Evolutionary conservation across 2,329 filamentous ascomycete genomes (phyloP).

Genomic region (Aureobasidium melanogenum): DNA sequence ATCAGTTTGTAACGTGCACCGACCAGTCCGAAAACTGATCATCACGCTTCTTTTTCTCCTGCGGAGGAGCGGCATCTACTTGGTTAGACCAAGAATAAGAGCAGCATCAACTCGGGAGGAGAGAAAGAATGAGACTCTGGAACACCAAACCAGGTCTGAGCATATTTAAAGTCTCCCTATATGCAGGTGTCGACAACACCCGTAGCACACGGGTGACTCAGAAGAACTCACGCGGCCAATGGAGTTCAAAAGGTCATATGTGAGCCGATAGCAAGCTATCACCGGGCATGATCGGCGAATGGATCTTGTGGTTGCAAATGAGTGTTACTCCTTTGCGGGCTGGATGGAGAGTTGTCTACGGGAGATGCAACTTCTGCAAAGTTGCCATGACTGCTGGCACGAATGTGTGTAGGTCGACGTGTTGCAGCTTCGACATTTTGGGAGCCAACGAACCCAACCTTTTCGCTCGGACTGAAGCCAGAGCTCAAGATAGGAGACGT

Average conservation of each 20-base stretch:
- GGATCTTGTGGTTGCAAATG: slow-evolving; percentile 26
- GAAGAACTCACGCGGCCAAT: slow-evolving; percentile 27
- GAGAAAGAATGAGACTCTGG: slow-evolving; percentile 14
- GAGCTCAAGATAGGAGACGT: slow-evolving; percentile 23
- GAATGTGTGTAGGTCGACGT: slow-evolving; percentile 34
- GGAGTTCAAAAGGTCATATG: slow-evolving; percentile 37
- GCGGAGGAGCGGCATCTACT: slow-evolving; percentile 27
- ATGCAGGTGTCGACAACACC: slow-evolving; percentile 19
- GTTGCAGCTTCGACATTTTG: slow-evolving; percentile 33
- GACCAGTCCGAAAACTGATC: slow-evolving; percentile 25
- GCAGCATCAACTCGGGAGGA: slow-evolving; percentile 13
- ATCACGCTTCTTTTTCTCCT: slow-evolving; percentile 29
- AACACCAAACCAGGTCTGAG: slow-evolving; percentile 24
- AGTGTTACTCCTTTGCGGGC: slow-evolving; percentile 21
- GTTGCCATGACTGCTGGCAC: slow-evolving; percentile 37
- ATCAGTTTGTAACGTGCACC: slow-evolving; percentile 27
- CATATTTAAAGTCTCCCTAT: slow-evolving; percentile 26
- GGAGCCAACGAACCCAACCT: slow-evolving; percentile 34
- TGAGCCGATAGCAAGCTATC: slow-evolving; percentile 28
- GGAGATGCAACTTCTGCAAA: slow-evolving; percentile 34
- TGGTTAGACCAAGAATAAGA: not conserved
- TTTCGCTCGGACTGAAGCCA: slow-evolving; percentile 28
- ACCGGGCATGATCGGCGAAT: slow-evolving; percentile 32
- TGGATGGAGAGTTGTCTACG: slow-evolving; percentile 24
- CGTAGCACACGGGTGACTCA: slow-evolving; percentile 29